Percentiles rank a stretch among this genome's conserved stretches.
These are phyloP conservation scores for Neopestalotiopsis rosae DNA, from an alignment of 2,329 filamentous ascomycete genomes.

Conservation along the genomic window DNA sequence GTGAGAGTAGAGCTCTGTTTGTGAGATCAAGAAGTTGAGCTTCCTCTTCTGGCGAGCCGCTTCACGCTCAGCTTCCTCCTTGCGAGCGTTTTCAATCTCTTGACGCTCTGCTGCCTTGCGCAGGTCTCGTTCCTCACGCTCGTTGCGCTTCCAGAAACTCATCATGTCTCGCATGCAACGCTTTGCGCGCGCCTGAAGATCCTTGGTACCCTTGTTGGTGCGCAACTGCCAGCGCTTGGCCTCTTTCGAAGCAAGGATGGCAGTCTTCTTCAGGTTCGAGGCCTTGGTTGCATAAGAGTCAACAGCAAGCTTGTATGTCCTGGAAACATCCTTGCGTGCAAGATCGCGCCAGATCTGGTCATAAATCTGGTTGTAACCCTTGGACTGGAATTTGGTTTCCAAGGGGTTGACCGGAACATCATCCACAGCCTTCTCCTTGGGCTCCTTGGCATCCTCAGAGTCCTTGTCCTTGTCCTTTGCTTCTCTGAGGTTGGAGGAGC, in stretches of 20 bases:
- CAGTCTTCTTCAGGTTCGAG: constrained; percentile 98
- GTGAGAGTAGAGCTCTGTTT: constrained; percentile 98
- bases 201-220: constrained; percentile 98
- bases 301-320: constrained; percentile 86
- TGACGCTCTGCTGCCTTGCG: constrained; percentile 94
- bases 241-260: constrained; percentile 94
- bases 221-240: constrained; percentile 96
- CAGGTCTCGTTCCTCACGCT: constrained; percentile 93
- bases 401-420: constrained; percentile 47
- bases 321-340: constrained; percentile 89
- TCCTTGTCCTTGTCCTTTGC: constrained; percentile 46
- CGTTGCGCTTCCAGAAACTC: constrained; percentile 98
- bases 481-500: constrained; percentile 39
- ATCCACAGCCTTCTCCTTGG: constrained; percentile 47
- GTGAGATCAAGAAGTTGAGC: constrained; percentile 98
- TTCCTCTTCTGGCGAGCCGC: constrained; percentile 97
- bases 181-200: constrained; percentile 95
- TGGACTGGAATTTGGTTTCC: constrained; percentile 77
- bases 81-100: constrained; percentile 94
- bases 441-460: constrained; percentile 32
- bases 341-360: constrained; percentile 97
- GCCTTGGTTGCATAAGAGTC: constrained; percentile 85
- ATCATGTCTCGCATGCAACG: constrained; percentile 99
- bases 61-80: constrained; percentile 96
- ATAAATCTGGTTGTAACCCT: constrained; percentile 95